phyloP scores from a whole-genome alignment of 768 basidiomycete genomes.

The Terana coerulea region DNA sequence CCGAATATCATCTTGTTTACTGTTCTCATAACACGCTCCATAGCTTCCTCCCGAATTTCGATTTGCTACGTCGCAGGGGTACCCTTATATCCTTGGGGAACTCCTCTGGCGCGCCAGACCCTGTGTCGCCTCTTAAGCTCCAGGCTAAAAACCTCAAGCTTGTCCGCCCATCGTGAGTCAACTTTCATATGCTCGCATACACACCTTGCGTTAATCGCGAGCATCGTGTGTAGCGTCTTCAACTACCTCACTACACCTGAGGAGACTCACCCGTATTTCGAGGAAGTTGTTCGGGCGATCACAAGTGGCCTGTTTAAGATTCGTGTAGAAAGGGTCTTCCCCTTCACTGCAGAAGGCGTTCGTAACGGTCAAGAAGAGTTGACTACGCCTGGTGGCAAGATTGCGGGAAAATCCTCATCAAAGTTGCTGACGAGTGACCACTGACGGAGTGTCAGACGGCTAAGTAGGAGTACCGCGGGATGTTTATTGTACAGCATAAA shows the following conservation, averaged over 20 bases:
- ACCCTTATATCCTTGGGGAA: slow-evolving; percentile 91
- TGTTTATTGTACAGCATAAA: not conserved
- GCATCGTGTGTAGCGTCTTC: too few relatives aligned
- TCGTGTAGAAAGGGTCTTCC: slow-evolving; percentile 72
- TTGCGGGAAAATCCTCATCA: slow-evolving; percentile 82
- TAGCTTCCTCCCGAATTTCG: slow-evolving; percentile 78
- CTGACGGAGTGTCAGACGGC: not conserved
- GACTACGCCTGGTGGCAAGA: slow-evolving; percentile 54
- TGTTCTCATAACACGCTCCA: not conserved
- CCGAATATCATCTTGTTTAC: slow-evolving; percentile 4
- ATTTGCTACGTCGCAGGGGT: slow-evolving; percentile 79
- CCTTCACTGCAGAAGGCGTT: slow-evolving; percentile 79
- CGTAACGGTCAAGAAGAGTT: slow-evolving; percentile 77
- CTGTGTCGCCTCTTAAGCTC: slow-evolving; percentile 72
- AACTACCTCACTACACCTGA: slow-evolving; percentile 73
- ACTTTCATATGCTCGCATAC: too few relatives aligned
- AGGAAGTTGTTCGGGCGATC: slow-evolving; percentile 60
- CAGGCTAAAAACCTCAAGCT: slow-evolving; percentile 79
- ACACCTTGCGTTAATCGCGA: too few relatives aligned
- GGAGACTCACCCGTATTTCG: slow-evolving; percentile 66
- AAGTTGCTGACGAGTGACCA: slow-evolving; percentile 37
- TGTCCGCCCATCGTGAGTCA: slow-evolving; percentile 46
- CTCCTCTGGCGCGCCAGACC: slow-evolving; percentile 80
- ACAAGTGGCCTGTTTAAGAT: slow-evolving; percentile 59
- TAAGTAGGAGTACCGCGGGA: too few relatives aligned